phyloP scores from a whole-genome alignment of 768 basidiomycete genomes.

The Asterophora parasitica region DNA sequence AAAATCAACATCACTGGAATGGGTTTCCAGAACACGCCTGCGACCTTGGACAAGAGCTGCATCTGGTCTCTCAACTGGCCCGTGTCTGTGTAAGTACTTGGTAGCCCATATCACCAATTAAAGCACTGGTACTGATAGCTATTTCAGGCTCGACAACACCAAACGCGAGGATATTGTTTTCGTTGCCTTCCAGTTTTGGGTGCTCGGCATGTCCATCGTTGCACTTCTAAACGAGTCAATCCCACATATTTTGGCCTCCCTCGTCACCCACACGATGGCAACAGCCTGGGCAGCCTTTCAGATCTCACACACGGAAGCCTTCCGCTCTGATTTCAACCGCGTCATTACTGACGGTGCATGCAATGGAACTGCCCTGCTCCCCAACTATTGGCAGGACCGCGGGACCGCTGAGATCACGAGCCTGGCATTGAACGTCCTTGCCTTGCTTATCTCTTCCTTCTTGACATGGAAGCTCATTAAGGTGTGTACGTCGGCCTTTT shows the following conservation, averaged over 20 bases:
- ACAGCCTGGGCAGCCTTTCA: slow-evolving; percentile 73
- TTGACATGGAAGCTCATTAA: slow-evolving; percentile 74
- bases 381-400: slow-evolving; percentile 61
- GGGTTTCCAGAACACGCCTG: slow-evolving; percentile 27
- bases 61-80: slow-evolving; percentile 68
- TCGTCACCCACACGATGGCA: slow-evolving; percentile 68
- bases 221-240: slow-evolving; percentile 75
- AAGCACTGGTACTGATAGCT: slow-evolving; percentile 1
- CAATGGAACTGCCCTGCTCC: slow-evolving; percentile 46
- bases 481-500: slow-evolving; percentile 33
- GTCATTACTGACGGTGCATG: slow-evolving; percentile 67
- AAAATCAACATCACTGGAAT: slow-evolving; percentile 30
- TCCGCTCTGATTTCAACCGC: slow-evolving; percentile 50
- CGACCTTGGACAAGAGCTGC: slow-evolving; percentile 43
- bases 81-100: slow-evolving; percentile 49
- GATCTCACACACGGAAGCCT: slow-evolving; percentile 52
- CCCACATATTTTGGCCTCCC: slow-evolving; percentile 71
- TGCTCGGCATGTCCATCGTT: slow-evolving; percentile 71
- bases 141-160: slow-evolving; percentile 57
- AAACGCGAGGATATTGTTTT: slow-evolving; percentile 77
- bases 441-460: slow-evolving; percentile 55
- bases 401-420: slow-evolving; percentile 58
- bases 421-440: slow-evolving; percentile 55
- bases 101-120: neutral
- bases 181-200: slow-evolving; percentile 77